These are phyloP conservation scores for Agrocybe praecox DNA, from an alignment of 768 basidiomycete genomes.

Conservation along the genomic window DNA sequence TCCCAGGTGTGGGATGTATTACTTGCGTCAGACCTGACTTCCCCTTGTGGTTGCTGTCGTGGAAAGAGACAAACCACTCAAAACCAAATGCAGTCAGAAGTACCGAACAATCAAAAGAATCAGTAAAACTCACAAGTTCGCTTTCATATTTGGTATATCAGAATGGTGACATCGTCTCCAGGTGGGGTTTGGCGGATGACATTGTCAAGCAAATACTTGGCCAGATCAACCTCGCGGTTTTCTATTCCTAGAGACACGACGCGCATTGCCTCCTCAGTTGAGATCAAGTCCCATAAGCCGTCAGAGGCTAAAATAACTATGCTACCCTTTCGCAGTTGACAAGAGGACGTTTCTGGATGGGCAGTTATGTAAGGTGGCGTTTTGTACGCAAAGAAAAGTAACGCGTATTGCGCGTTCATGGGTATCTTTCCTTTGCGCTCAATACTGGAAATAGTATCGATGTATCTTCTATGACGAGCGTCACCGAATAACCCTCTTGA, in stretches of 20 bases:
- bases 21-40: too few species aligned
- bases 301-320: slow-evolving; percentile 57
- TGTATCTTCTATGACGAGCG: slow-evolving; percentile 31
- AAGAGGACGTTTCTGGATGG: slow-evolving; percentile 45
- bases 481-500: slow-evolving; percentile 29
- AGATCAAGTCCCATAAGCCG: slow-evolving; percentile 57
- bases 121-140: too few species aligned
- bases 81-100: too few species aligned
- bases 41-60: too few species aligned
- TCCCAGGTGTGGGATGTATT: too few species aligned
- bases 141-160: slow-evolving; percentile 16
- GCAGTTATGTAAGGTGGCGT: slow-evolving; percentile 63
- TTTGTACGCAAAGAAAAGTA: slow-evolving; percentile 47
- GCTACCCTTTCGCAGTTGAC: slow-evolving; percentile 35
- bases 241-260: slow-evolving; percentile 33
- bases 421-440: slow-evolving; percentile 34
- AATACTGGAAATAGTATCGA: slow-evolving; percentile 33
- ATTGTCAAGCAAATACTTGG: slow-evolving; percentile 27
- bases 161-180: slow-evolving; percentile 38
- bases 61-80: too few species aligned
- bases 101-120: too few species aligned
- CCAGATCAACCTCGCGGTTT: slow-evolving; percentile 25
- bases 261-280: slow-evolving; percentile 47
- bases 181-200: slow-evolving; percentile 23
- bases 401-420: slow-evolving; percentile 35